phyloP scores from a whole-genome alignment of 2,329 filamentous ascomycete genomes.

The Cercospora brassicicola region DNA sequence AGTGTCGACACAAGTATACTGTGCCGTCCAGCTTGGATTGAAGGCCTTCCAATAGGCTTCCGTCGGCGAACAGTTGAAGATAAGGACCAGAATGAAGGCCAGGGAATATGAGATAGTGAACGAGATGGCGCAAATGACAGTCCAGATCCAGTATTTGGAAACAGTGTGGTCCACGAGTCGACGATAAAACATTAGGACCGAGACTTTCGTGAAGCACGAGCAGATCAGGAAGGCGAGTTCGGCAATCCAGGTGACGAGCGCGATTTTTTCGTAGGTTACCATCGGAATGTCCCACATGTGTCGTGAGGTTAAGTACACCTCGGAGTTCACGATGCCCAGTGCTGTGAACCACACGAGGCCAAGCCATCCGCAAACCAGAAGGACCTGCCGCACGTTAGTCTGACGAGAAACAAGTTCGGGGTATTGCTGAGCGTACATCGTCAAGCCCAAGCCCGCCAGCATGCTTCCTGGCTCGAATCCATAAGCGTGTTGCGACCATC shows the following conservation, averaged over 20 bases:
- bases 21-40: conserved; percentile 38
- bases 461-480: conserved; percentile 35
- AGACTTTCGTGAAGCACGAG: conserved; percentile 41
- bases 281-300: conserved; percentile 42
- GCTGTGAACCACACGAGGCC: conserved; percentile 29
- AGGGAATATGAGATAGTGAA: conserved; percentile 44
- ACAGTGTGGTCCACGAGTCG: conserved; percentile 42
- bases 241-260: conserved; percentile 38
- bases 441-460: conserved; percentile 37
- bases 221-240: conserved; percentile 39
- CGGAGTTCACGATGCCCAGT: conserved; percentile 26
- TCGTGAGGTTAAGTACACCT: conserved; percentile 36
- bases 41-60: conserved; percentile 46
- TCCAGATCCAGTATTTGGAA: conserved; percentile 41
- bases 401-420: not conserved
- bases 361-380: conserved; percentile 31
- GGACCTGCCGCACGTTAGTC: conserved; percentile 18
- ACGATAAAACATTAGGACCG: conserved; percentile 46
- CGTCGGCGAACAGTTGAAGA: conserved; percentile 44
- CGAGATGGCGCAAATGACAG: conserved; percentile 41
- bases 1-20: conserved; percentile 43
- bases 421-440: conserved; percentile 29
- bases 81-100: conserved; percentile 38
- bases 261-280: conserved; percentile 21
- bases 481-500: conserved; percentile 33